Evolutionary conservation across 768 basidiomycete species (phyloP).

Genomic region (Zangia roseola): DNA sequence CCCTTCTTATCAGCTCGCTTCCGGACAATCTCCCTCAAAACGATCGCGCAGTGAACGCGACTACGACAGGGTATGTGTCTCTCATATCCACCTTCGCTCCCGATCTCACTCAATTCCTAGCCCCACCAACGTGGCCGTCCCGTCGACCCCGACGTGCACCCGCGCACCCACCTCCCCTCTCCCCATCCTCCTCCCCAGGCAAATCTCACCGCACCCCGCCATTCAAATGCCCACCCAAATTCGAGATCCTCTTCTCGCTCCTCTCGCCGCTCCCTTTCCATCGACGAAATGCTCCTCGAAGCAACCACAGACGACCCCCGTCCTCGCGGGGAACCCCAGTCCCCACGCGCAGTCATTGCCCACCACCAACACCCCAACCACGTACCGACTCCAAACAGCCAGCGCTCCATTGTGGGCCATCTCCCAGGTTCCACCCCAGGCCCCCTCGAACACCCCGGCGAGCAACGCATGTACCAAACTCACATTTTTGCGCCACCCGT

Average conservation of each 20-base stretch:
- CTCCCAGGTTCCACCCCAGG: conserved; percentile 20
- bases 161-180: conserved; percentile 25
- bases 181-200: conserved; percentile 13
- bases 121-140: conserved; percentile 13
- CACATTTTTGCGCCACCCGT: conserved; percentile 75
- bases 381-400: conserved; percentile 7
- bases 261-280: conserved; percentile 33
- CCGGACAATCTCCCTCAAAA: conserved; percentile 50
- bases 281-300: conserved; percentile 50
- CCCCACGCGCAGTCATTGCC: conserved; percentile 26
- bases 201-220: conserved; percentile 11
- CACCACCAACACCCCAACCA: conserved; percentile 34
- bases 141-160: conserved; percentile 27
- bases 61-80: conserved; percentile 27
- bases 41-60: conserved; percentile 42
- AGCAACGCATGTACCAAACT: conserved; percentile 52
- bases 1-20: conserved; percentile 25
- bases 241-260: conserved; percentile 38
- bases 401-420: conserved; percentile 25
- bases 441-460: conserved; percentile 34
- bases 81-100: accelerated
- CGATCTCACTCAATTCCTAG: conserved; percentile 16
- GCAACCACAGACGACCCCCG: conserved; percentile 40
- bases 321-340: conserved; percentile 32
- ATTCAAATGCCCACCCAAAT: conserved; percentile 10